Evolutionary conservation across 164 flowering plant species (phyloP), one percentile per base, ranked within the genome.

Genomic region (Macadamia tetraphylla): DNA sequence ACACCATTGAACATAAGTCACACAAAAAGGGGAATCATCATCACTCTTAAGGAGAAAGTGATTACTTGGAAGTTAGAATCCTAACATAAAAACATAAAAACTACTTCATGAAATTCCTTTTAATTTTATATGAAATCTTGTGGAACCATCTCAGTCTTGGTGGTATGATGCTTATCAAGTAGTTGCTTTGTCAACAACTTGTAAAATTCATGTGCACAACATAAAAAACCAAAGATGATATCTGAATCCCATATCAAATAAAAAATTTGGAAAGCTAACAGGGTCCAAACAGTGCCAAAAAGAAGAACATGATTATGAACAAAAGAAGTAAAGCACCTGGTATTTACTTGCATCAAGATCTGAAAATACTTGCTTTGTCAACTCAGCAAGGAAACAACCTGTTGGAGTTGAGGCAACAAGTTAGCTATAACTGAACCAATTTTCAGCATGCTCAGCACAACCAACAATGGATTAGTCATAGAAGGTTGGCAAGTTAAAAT

Each of bases 321-420:
- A 71, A 32, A 8, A 42, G 23, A 48, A 62, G 60, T 43, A 42
- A 73, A 76, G 55, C 67, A 92, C 99, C 90, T 94, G 97, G 81
- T 89, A 94, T 94, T 94, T 94, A 79, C 99, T 92, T 31, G 96
- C 91, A 56, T 55, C 77, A 66, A 95, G 96, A 79, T 92, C 99
- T 69, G 85, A 82, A 71, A 95, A 88, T 13, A 95, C 99, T 87
- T 92, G 90, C 77, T 89, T 87, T 48, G 99, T 94, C 74, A 95
- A 74, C 83, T 94, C 99, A 69, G 68, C 99, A 63, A 95, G 89
- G 77, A 90, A 95, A 75, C 98, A 94, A 32, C 99, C 99, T 94
- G 83, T 66, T 64, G 63, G 62, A 67, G 4, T 67, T 46, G 14
- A 58, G 61, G 30, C 7, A 11, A 11, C 51, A 46, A 1, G 57